Conservation (phyloP, 176 grass and related monocot species). For the Zea luxurians region DNA sequence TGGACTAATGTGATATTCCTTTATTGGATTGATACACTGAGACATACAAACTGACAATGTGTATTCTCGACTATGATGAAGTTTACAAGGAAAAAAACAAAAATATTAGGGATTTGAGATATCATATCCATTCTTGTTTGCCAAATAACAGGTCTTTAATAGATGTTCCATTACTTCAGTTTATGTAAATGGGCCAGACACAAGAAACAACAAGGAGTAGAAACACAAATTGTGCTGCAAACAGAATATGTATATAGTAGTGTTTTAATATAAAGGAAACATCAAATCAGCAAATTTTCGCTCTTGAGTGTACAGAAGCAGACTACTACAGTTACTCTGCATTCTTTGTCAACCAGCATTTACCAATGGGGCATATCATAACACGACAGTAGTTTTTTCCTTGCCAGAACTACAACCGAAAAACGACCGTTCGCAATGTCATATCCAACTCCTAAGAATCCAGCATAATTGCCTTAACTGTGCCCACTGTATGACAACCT, state of each 20-base stretch:
- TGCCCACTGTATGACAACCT: background rate
- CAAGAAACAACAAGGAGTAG: background rate
- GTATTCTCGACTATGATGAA: background rate
- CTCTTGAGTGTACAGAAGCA: background rate
- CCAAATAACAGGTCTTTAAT: background rate
- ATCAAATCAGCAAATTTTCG: background rate
- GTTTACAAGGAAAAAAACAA: background rate
- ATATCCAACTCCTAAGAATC: background rate
- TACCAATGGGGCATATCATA: background rate
- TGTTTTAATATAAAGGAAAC: background rate
- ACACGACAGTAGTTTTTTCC: background rate
- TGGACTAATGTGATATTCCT: background rate
- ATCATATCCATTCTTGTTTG: background rate
- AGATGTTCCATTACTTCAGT: background rate
- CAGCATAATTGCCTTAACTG: background rate
- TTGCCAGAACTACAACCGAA: background rate
- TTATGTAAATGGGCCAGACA: background rate
- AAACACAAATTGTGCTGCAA: background rate
- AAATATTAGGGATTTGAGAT: background rate
- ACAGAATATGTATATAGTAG: background rate
- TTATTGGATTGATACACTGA: background rate
- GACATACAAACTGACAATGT: background rate
- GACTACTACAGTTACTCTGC: background rate
- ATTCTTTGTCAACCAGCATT: background rate
- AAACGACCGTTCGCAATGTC: background rate